Evolutionary conservation across 768 basidiomycete genomes (phyloP), one percentile per base, ranked within the genome.

Genomic region (Psilocybe cyanescens): DNA sequence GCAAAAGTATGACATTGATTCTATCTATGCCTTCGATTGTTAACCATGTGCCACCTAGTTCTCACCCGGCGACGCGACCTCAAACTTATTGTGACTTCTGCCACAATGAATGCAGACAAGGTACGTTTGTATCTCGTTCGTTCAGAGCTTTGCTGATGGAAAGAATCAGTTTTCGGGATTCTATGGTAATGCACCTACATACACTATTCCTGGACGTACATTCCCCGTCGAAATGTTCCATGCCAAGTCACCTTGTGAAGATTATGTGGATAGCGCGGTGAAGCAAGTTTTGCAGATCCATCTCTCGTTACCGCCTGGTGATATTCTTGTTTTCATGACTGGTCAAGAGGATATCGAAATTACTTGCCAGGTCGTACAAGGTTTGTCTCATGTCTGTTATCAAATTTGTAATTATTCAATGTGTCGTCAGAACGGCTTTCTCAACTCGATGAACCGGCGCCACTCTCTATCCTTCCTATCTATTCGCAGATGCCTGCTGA

Each of bases 401-500:
- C 29, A 44, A 45, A 60, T 16, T 61, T 61, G 39, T 64, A 17
- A 58, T 57, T 60, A 14, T 59, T 35, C 28, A 55, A 45, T 28
- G 31, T 46, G 3, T 52, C 17, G n/a, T n/a, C 69, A 97, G 97
- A 99, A 75, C 94, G 97, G 30, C 79, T 99, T 41, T 83, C 84
- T 1, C 95, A 98, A 68, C 80, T 99, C n/a, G 91, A 97, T 69
- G 95, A 99, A 11, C 92, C 95, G 9, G 79, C 92, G 0, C 86
- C 90, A 2, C 78, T 99, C 28, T 89, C 95, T 1, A 88, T 99
- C n/a, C 79, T 99, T 31, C 97, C 97, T 5, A 99, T 99, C 64
- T 99, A 99, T 76, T 99, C 97, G 3, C 97, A 98, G 72, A 99
- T 99, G 97, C 97, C 97, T 8, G 97, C 97, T 5, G 97, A 99